Conservation (phyloP, 2,329 filamentous ascomycete genomes). For the Fusarium decemcellulare region DNA sequence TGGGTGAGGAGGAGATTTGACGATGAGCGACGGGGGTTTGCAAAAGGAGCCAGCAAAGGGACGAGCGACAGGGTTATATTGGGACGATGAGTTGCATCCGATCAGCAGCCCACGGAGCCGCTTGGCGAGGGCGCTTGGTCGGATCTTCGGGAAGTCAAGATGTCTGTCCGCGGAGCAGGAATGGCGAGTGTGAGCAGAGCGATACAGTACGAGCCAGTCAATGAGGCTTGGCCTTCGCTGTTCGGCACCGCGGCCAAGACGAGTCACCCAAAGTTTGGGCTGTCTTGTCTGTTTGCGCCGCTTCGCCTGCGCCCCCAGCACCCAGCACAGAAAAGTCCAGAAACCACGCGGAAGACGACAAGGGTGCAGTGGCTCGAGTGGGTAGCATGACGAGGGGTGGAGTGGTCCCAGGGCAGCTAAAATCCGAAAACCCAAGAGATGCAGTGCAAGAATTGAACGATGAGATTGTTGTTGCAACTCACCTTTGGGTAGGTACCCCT, state of each 20-base stretch:
- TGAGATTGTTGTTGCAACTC: background rate
- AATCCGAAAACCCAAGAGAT: slow-evolving; percentile 8
- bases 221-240: slow-evolving; percentile 41
- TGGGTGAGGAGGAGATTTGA: slow-evolving; percentile 16
- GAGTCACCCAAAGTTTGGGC: slow-evolving; percentile 6
- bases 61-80: slow-evolving; percentile 42
- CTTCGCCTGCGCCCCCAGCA: slow-evolving; percentile 14
- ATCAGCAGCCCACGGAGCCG: slow-evolving; percentile 35
- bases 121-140: slow-evolving; percentile 40
- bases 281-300: background rate
- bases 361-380: slow-evolving; percentile 10
- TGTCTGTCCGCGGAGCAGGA: background rate
- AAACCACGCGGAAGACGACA: slow-evolving; percentile 10
- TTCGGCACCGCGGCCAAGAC: slow-evolving; percentile 41
- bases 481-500: background rate
- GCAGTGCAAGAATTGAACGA: background rate
- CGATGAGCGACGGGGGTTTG: slow-evolving; percentile 16
- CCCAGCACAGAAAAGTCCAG: slow-evolving; percentile 15
- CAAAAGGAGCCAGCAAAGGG: background rate
- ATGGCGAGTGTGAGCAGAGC: slow-evolving; percentile 16
- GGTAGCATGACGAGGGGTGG: slow-evolving; percentile 12
- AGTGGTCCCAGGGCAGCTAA: slow-evolving; percentile 28
- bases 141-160: slow-evolving; percentile 42
- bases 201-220: slow-evolving; percentile 4
- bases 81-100: slow-evolving; percentile 37